Conservation (phyloP, 1,284 basidiomycete species). For the Ganoderma meredithae region DNA sequence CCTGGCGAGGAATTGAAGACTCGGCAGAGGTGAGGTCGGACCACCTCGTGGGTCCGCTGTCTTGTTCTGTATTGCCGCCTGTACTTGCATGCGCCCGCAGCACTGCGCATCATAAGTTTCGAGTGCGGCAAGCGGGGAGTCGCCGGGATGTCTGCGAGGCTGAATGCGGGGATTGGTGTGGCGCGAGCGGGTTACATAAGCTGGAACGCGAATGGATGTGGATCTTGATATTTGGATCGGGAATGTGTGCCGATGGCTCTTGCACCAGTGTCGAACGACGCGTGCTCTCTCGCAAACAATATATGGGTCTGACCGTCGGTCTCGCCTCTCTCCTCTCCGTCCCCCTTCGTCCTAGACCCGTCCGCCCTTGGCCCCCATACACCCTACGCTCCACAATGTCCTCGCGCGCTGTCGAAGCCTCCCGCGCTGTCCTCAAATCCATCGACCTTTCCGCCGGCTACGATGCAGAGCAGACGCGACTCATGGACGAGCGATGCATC, state of each 20-base stretch:
- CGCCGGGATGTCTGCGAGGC: not conserved
- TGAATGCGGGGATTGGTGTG: not conserved
- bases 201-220: not conserved
- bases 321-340: conserved; percentile 31
- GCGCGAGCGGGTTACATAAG: not conserved
- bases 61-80: not conserved
- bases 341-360: conserved; percentile 30
- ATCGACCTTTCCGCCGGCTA: conserved; percentile 75
- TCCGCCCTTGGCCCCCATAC: conserved; percentile 9
- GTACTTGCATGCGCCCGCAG: not conserved
- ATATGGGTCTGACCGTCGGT: conserved; percentile 36
- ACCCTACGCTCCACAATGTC: conserved; percentile 38
- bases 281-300: conserved; percentile 20
- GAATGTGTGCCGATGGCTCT: conserved; percentile 20
- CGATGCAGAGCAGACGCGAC: conserved; percentile 81
- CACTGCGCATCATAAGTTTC: not conserved
- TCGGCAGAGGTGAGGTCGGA: not conserved
- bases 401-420: conserved; percentile 60
- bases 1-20: not conserved
- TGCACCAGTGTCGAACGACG: conserved; percentile 35
- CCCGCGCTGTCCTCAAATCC: conserved; percentile 67
- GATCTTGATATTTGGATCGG: not conserved
- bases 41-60: not conserved
- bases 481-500: conserved; percentile 99
- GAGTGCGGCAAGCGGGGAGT: not conserved